Conservation (phyloP, 2,329 filamentous ascomycete species). For the Pseudocercospora eumusae region DNA sequence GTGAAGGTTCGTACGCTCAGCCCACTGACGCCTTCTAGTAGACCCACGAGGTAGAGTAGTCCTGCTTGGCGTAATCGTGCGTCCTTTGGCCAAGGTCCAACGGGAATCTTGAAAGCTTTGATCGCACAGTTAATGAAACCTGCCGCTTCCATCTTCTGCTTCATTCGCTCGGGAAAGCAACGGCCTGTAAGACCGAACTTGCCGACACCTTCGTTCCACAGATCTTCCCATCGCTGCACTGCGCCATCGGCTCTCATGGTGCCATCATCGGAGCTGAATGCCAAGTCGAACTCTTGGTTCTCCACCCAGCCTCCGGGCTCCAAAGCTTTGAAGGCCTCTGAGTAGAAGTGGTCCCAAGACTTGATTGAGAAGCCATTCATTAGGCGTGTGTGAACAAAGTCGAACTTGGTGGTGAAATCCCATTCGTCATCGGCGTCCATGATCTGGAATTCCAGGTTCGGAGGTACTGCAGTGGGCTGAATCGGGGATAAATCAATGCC, state of each 20-base stretch:
- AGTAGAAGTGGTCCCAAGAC: conserved; percentile 34
- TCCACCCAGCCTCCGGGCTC: conserved; percentile 45
- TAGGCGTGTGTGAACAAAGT: conserved; percentile 36
- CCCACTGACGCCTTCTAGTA: conserved; percentile 34
- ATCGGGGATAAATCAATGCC: conserved; percentile 37
- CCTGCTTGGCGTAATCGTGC: conserved; percentile 32
- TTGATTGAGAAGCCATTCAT: conserved; percentile 37
- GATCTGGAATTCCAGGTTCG: conserved; percentile 29
- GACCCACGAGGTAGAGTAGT: conserved; percentile 30
- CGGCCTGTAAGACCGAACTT: conserved; percentile 31
- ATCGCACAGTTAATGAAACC: conserved; percentile 40
- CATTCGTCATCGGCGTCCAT: conserved; percentile 29
- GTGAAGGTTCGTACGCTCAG: conserved; percentile 35
- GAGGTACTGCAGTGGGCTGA: conserved; percentile 32
- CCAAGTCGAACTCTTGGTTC: conserved; percentile 42
- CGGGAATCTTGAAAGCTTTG: conserved; percentile 35
- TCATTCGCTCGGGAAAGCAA: conserved; percentile 37
- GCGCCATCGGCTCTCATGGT: conserved; percentile 23
- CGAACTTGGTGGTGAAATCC: conserved; percentile 34
- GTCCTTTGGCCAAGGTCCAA: conserved; percentile 36
- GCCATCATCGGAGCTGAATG: conserved; percentile 34
- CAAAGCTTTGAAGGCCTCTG: conserved; percentile 31
- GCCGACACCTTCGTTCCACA: conserved; percentile 31
- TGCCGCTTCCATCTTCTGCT: conserved; percentile 39
- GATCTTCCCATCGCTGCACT: conserved; percentile 26